Base-by-base conservation (phyloP, 2,329 filamentous ascomycete genomes). In the Aphanocladium album region DNA sequence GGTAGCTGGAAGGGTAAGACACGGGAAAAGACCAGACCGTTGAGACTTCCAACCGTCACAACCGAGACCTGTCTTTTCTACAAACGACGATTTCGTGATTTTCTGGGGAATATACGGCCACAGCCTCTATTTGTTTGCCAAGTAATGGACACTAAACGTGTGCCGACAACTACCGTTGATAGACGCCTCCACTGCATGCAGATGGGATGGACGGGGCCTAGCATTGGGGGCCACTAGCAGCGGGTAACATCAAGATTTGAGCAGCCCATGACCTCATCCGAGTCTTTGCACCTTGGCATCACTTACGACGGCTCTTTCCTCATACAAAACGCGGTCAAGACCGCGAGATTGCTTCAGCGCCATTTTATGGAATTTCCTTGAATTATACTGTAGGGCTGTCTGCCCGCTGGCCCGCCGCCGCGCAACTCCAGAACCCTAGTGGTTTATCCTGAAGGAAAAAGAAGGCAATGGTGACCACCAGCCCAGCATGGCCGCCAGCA, bases 401-500 rank as follows among this genome's bases (percentile, higher is more conserved):
- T n/a, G n/a, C n/a, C n/a, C n/a, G n/a, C n/a, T n/a, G n/a, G n/a
- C n/a, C n/a, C n/a, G n/a, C n/a, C n/a, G n/a, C n/a, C n/a, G n/a
- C n/a, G n/a, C n/a, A n/a, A n/a, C n/a, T n/a, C n/a, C n/a, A n/a
- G n/a, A n/a, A n/a, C n/a, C n/a, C n/a, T n/a, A n/a, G n/a, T n/a
- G n/a, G n/a, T n/a, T n/a, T n/a, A n/a, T n/a, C n/a, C n/a, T n/a
- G n/a, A n/a, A n/a, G n/a, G n/a, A n/a, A n/a, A n/a, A n/a, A n/a
- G n/a, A n/a, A n/a, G n/a, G n/a, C n/a, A n/a, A 59, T 59, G 56
- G 35, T 49, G 23, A 19, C 14, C 27, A 11, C n/a, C 46, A 35
- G 60, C 60, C 50, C 66, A 66, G 64, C 67, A 67, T 69, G 63
- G 62, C 67, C 47, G 60, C 66, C 45, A 23, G 58, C 11, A 68